Base-by-base conservation (phyloP, 1,139 yeast genomes). In the Kodamaea sp. region DNA sequence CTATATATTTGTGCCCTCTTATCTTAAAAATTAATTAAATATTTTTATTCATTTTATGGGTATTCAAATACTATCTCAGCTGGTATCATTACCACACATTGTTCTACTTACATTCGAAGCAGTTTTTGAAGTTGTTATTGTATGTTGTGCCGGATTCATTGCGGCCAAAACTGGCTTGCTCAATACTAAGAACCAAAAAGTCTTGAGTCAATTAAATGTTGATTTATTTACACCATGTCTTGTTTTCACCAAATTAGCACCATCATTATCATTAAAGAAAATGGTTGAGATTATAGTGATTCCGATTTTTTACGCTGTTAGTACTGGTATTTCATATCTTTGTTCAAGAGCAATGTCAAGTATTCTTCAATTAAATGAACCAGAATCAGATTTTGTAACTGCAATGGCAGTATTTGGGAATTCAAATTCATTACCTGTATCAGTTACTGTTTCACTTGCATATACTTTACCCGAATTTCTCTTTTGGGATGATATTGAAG, bases 331-430 rank as follows among this genome's bases (percentile, higher is more conserved):
- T 27, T 77, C 92, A 6, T 79, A 63, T 46, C 34, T 58, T 7
- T 75, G 85, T 40, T 79, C 90, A 3, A 62, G 68, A 32, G 39
- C 73, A 27, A 70, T 77, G 29, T 67, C 82, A 7, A 54, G 63
- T 24, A 39, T 75, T 25, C 60, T 84, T 45, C 58, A 60, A 6
- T 67, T 86, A 50, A 79, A 80, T 48, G 70, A 65, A 28, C 78
- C 85, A 1, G 94, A 86, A 58, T 54, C 82, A 7, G 84, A 85
- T 61, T 86, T 83, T 53, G 95, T 86, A 35, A 84, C 89, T 22
- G 95, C 95, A 6, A 85, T 86, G 92, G 86, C 88, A 0, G 94
- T 84, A 10, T 86, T 86, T 62, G 95, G 94, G 36, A 86, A 86
- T 60, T 81, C 89, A 31, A 84, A 84, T 59, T 81, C 88, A 6